Base-by-base conservation (phyloP, 2,329 filamentous ascomycete species). In the Fusarium neocosmosporiellum region DNA sequence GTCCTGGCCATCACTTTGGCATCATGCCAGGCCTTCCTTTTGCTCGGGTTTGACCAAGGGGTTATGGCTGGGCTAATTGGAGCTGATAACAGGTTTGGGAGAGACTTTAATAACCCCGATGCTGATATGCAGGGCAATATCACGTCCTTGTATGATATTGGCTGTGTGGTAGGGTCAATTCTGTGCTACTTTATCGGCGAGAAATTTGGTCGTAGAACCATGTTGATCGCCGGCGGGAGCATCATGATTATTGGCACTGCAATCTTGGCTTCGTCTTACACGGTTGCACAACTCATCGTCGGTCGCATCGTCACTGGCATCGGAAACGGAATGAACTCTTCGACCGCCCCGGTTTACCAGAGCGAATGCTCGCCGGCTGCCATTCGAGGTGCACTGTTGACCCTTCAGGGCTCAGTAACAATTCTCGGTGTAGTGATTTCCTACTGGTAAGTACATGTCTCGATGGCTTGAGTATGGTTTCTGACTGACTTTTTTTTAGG, bases 241-340 rank as follows among this genome's bases (percentile, higher is more conserved):
- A 74, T 84, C 33, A 81, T 84, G 43, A 77, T 78, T 24, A 70
- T 85, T 31, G 84, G 84, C 0, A 81, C 80, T 3, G 74, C 81
- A 3, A 77, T 86, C 6, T 83, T 85, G 63, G 80, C 82, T 3
- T 78, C 80, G 1, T 78, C 81, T 7, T 81, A 77, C 46, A 69
- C 69, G 4, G 73, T 84, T 20, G 73, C 80, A 14, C 80, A 84
- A 46, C 79, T 85, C 74, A 82, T 84, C 50, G 81, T 83, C 6
- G 83, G 83, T 2, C 78, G 85, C 7, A 79, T 86, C 22, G 79
- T 86, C 22, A 81, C 81, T 7, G 84, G 84, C 0, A 60, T 86
- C 4, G 85, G 84, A 0, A 84, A 80, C 59, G 83, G 83, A 0
- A 75, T 84, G 75, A 87, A 87, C 61, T 86, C 85, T 1, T 82